Conservation (phyloP, 192 early-diverging fungal genomes). For the Podila horticola region DNA sequence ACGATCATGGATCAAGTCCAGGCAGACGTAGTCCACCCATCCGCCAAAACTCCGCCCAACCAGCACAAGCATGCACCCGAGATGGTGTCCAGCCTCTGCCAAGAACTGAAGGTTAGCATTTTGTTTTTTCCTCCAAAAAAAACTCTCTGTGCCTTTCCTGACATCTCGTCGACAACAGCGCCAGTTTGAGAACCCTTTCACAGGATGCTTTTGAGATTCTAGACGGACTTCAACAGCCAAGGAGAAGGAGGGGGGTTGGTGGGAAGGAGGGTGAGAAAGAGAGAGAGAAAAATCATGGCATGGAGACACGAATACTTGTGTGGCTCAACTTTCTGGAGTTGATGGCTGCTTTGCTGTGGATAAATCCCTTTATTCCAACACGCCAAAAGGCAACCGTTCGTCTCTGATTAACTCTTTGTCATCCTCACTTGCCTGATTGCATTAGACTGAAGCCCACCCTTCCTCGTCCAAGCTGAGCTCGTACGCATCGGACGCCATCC, state of each 20-base stretch:
- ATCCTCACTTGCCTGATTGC: neutral
- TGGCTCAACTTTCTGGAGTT: too few species aligned
- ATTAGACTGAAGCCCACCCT: neutral
- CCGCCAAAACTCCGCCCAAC: neutral
- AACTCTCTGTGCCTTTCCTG: neutral
- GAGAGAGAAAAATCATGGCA: too few species aligned
- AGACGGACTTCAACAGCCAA: too few species aligned
- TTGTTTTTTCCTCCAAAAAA: too few species aligned
- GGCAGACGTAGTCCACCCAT: constrained; percentile 18
- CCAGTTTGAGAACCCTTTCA: neutral
- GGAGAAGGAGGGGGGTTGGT: too few species aligned
- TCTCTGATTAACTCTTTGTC: neutral
- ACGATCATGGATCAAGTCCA: constrained; percentile 19
- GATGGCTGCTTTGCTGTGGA: too few species aligned
- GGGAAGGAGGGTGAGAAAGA: too few species aligned
- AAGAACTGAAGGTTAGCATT: constrained; percentile 44
- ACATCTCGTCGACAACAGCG: neutral
- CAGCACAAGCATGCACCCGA: constrained; percentile 17
- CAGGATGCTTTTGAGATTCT: neutral
- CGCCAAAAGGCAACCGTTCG: neutral
- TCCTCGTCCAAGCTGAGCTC: constrained; percentile 15
- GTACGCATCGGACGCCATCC: constrained; percentile 41
- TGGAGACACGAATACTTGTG: too few species aligned
- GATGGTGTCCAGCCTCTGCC: constrained; percentile 25
- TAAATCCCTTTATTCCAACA: neutral